These are phyloP conservation scores for Ballota nigra DNA, from an alignment of 257 asterid genomes.

Conservation along the genomic window DNA sequence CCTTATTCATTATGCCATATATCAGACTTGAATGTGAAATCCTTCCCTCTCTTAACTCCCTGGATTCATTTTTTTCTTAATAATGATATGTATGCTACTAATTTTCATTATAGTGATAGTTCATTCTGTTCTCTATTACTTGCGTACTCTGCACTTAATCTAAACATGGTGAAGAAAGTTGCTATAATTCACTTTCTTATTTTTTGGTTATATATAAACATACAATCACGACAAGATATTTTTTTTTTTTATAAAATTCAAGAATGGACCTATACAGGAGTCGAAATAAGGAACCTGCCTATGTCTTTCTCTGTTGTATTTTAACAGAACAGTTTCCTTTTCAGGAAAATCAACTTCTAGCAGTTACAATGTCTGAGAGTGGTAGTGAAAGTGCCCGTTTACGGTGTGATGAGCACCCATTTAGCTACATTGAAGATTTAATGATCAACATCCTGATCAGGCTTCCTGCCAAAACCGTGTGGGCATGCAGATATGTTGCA, in stretches of 20 bases:
- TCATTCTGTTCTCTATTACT: background rate
- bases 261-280: background rate
- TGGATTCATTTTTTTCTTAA: background rate
- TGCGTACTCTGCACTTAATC: background rate
- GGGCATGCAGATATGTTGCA: slow-evolving; percentile 24
- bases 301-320: background rate
- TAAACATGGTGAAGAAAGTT: background rate
- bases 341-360: slow-evolving; percentile 10
- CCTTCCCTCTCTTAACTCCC: background rate
- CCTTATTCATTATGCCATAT: background rate
- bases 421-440: slow-evolving; percentile 24
- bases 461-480: slow-evolving; percentile 23
- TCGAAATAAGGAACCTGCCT: background rate
- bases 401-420: background rate
- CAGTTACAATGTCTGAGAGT: slow-evolving; percentile 21
- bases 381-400: background rate
- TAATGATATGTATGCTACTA: background rate
- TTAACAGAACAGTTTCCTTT: background rate
- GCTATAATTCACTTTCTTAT: background rate
- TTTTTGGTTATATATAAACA: background rate
- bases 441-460: slow-evolving; percentile 21
- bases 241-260: background rate
- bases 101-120: background rate
- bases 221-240: too few relatives aligned
- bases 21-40: background rate